A percentile compares a stretch with the other conserved stretches of the same genome.
Conservation (phyloP, 805 yeast species). For the Cyberlindnera subsufficiens region DNA sequence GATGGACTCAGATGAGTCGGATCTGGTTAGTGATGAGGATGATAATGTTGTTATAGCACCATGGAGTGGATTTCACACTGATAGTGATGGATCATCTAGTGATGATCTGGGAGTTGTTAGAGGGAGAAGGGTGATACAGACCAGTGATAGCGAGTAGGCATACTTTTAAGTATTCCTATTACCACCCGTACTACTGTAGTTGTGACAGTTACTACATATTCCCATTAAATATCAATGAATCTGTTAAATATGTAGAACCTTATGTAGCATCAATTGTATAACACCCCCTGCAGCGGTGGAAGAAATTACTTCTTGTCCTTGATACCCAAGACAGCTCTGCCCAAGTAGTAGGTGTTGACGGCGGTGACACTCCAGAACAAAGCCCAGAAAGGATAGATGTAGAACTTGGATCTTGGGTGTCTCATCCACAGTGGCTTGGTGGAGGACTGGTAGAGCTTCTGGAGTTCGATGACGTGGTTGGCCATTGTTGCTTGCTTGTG, state of each 20-base stretch:
- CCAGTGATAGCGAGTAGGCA: no score
- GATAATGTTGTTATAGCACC: neutral
- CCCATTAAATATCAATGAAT: no score
- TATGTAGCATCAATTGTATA: neutral
- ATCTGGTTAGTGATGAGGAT: neutral
- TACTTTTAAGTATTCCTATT: no score
- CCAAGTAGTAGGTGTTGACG: slow-evolving; percentile 31
- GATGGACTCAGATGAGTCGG: neutral
- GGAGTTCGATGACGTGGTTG: slow-evolving; percentile 47
- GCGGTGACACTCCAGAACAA: slow-evolving; percentile 23
- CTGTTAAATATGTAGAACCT: no score
- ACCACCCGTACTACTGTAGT: neutral
- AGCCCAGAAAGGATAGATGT: slow-evolving; percentile 28
- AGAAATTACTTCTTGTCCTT: slow-evolving; percentile 34
- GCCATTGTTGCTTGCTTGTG: slow-evolving; percentile 24
- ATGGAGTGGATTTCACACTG: neutral
- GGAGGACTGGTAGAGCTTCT: slow-evolving; percentile 52
- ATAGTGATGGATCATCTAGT: neutral
- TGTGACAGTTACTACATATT: neutral
- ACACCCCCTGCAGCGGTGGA: neutral
- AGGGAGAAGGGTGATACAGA: no score
- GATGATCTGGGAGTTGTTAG: no score
- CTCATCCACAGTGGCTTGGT: slow-evolving; percentile 54
- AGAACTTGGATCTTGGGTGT: slow-evolving; percentile 32
- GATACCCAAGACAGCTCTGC: slow-evolving; percentile 67